Percentiles rank a stretch among this genome's conserved stretches.
Conservation (phyloP, 257 asterid species). For the Agastache rugosa region DNA sequence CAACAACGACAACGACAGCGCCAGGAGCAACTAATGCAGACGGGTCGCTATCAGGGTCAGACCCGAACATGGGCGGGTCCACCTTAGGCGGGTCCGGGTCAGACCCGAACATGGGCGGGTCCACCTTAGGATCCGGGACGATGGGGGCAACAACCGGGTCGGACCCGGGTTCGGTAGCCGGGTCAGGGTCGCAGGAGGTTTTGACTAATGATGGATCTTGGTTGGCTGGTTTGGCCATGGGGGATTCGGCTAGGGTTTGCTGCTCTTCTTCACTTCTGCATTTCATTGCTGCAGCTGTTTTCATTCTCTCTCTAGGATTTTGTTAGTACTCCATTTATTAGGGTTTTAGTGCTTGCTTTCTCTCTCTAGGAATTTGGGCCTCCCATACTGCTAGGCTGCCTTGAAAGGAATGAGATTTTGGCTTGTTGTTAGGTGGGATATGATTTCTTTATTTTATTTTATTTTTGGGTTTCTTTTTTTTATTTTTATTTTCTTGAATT, state of each 20-base stretch:
- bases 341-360: constrained; percentile 27
- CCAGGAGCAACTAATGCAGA: constrained; percentile 46
- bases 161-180: constrained; percentile 39
- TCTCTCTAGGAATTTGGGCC: constrained; percentile 38
- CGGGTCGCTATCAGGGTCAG: constrained; percentile 50
- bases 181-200: constrained; percentile 60
- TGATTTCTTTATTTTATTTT: constrained; percentile 8
- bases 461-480: neutral
- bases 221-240: constrained; percentile 94
- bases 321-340: constrained; percentile 34
- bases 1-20: constrained; percentile 53
- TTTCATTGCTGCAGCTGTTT: constrained; percentile 32
- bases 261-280: constrained; percentile 39
- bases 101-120: constrained; percentile 41
- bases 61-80: constrained; percentile 42
- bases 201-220: constrained; percentile 68
- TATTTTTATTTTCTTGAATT: constrained; percentile 35
- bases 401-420: constrained; percentile 41
- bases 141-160: constrained; percentile 33
- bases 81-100: constrained; percentile 47
- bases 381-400: constrained; percentile 34
- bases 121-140: constrained; percentile 42
- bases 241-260: constrained; percentile 55
- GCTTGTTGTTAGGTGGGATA: constrained; percentile 31
- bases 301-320: constrained; percentile 33